A percentile compares a stretch with the other conserved stretches of the same genome.
These are phyloP conservation scores for Hypoxylon cercidicola DNA, from an alignment of 495 filamentous ascomycete species.

Conservation along the genomic window DNA sequence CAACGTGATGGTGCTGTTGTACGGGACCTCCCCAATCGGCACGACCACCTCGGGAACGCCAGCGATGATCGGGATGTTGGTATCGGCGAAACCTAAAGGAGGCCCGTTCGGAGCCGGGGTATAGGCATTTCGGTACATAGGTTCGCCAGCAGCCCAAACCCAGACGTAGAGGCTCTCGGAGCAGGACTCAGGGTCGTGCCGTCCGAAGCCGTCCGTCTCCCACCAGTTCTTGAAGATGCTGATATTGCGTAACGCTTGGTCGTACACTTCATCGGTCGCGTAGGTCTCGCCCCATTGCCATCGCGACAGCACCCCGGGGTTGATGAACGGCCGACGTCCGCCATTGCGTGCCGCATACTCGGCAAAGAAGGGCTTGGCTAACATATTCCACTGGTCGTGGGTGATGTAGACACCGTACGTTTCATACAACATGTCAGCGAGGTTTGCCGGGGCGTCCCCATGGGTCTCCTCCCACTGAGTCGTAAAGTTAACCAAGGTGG, in stretches of 20 bases:
- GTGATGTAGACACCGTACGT: constrained; percentile 7
- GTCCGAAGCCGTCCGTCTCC: constrained; percentile 3
- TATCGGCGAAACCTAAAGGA: not conserved
- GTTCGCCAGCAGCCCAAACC: not conserved
- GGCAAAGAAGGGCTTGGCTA: constrained; percentile 3
- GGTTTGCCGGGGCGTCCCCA: not conserved
- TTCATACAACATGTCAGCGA: not conserved
- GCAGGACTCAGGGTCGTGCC: not conserved
- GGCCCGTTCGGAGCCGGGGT: not conserved
- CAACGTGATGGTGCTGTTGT: constrained; percentile 1
- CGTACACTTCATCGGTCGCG: not conserved
- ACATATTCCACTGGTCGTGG: not conserved
- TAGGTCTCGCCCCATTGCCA: not conserved
- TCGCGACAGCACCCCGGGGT: constrained; percentile 1
- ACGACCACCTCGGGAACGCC: not conserved
- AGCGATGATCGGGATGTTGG: not conserved
- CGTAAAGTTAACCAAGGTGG: not conserved
- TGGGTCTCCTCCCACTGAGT: not conserved
- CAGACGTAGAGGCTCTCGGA: constrained; percentile 3
- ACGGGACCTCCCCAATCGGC: constrained; percentile 1
- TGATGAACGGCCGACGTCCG: not conserved
- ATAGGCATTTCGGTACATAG: not conserved
- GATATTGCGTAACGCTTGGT: constrained; percentile 1
- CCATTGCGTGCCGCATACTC: not conserved
- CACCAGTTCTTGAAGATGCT: not conserved